These are phyloP conservation scores for Amanita thiersii DNA, from an alignment of 768 basidiomycete genomes.

Conservation along the genomic window DNA sequence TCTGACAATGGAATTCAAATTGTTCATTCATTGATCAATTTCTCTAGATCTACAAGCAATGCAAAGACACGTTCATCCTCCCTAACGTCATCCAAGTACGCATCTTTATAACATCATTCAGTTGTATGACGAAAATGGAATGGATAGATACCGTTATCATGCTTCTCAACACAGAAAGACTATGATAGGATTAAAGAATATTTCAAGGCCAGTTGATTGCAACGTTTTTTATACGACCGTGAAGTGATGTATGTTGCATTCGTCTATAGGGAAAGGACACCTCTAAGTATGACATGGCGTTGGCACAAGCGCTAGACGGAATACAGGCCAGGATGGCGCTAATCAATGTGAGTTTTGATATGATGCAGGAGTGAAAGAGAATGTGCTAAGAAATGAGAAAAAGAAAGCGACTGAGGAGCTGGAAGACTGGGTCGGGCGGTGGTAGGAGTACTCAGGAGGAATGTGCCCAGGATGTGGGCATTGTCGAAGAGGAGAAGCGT, in stretches of 20 bases:
- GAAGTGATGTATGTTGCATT: no score
- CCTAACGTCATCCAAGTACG: slow-evolving; percentile 45
- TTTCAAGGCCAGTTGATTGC: slow-evolving; percentile 61
- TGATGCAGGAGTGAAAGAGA: neutral
- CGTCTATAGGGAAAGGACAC: slow-evolving; percentile 50
- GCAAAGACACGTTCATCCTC: slow-evolving; percentile 61
- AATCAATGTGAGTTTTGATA: slow-evolving; percentile 49
- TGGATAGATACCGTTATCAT: slow-evolving; percentile 25
- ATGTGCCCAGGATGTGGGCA: no score
- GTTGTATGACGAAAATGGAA: no score
- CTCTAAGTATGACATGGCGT: slow-evolving; percentile 55
- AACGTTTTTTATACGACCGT: slow-evolving; percentile 10
- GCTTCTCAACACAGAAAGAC: slow-evolving; percentile 64
- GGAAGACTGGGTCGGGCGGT: slow-evolving; percentile 44
- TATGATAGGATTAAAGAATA: slow-evolving; percentile 52
- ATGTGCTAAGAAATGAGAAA: neutral
- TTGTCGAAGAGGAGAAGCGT: no score
- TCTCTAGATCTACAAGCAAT: slow-evolving; percentile 52
- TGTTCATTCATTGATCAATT: no score
- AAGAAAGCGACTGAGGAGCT: slow-evolving; percentile 57
- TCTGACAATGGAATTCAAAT: no score
- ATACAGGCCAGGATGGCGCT: slow-evolving; percentile 54
- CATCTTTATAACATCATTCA: no score
- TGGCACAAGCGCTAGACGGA: slow-evolving; percentile 63
- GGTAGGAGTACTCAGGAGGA: no score